These are phyloP conservation scores for Clonostachys chloroleuca DNA, from an alignment of 2,329 filamentous ascomycete species.

Conservation along the genomic window DNA sequence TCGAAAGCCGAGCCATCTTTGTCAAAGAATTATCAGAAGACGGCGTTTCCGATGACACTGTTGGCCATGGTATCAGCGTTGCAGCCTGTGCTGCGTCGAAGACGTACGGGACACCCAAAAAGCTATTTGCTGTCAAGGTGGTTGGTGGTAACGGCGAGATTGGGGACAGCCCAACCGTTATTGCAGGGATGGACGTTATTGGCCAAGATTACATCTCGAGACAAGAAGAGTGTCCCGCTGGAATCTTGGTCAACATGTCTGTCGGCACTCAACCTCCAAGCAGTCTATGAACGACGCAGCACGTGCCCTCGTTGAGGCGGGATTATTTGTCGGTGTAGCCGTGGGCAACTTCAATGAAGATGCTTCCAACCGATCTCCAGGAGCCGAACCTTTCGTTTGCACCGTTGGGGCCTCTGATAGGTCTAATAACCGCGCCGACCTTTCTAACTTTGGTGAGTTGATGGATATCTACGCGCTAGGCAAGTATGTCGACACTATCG, in stretches of 20 bases:
- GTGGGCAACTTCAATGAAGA: slow-evolving; percentile 45
- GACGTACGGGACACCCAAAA: slow-evolving; percentile 54
- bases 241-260: slow-evolving; percentile 50
- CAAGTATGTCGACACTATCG: slow-evolving; percentile 36
- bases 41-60: slow-evolving; percentile 38
- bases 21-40: slow-evolving; percentile 19
- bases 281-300: slow-evolving; percentile 43
- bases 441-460: slow-evolving; percentile 43
- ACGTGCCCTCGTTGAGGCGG: slow-evolving; percentile 32
- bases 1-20: slow-evolving; percentile 27
- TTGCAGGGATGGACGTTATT: slow-evolving; percentile 47
- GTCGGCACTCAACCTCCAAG: slow-evolving; percentile 36
- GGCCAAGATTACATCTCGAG: slow-evolving; percentile 24
- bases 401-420: slow-evolving; percentile 41
- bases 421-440: slow-evolving; percentile 31
- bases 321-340: slow-evolving; percentile 44
- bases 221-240: slow-evolving; percentile 17
- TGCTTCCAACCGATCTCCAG: slow-evolving; percentile 39
- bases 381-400: slow-evolving; percentile 42
- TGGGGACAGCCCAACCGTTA: slow-evolving; percentile 18
- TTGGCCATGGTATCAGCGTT: slow-evolving; percentile 52
- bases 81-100: slow-evolving; percentile 48
- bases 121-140: slow-evolving; percentile 49
- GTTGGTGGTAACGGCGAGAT: slow-evolving; percentile 24
- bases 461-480: slow-evolving; percentile 48